phyloP scores from a whole-genome alignment of 495 filamentous ascomycete genomes.

The Penicillium silybi region DNA sequence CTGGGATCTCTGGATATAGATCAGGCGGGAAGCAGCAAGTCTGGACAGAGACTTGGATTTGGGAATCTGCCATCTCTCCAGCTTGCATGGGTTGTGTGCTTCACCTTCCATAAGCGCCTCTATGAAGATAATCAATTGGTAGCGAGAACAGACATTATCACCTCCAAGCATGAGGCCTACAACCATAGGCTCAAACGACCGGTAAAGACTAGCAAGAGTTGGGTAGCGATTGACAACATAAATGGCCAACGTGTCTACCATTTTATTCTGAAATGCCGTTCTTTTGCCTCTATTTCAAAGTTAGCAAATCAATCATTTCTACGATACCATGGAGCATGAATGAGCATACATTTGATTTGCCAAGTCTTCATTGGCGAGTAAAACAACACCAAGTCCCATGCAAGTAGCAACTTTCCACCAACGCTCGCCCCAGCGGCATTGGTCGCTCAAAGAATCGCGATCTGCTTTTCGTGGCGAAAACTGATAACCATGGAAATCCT shows the following conservation, averaged over 20 bases:
- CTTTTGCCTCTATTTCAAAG: constrained; percentile 10
- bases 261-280: constrained; percentile 11
- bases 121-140: not conserved
- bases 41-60: constrained; percentile 3
- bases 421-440: constrained; percentile 4
- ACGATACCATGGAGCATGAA: not conserved
- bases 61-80: constrained; percentile 2
- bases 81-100: not conserved
- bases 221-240: constrained; percentile 12
- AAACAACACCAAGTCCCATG: constrained; percentile 6
- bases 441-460: constrained; percentile 1
- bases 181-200: constrained; percentile 4
- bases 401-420: constrained; percentile 8
- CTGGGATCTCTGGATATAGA: not conserved
- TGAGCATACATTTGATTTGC: constrained; percentile 8
- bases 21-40: constrained; percentile 2
- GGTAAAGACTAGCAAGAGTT: not conserved
- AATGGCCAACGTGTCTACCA: constrained; percentile 9
- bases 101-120: not conserved
- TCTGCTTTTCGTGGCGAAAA: constrained; percentile 1
- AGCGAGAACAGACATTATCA: not conserved
- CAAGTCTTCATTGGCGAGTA: constrained; percentile 7
- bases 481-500: not conserved
- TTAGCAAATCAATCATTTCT: constrained; percentile 8
- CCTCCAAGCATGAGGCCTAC: constrained; percentile 5